A percentile compares a stretch with the other conserved stretches of the same genome.
phyloP scores from a whole-genome alignment of 2,329 filamentous ascomycete genomes.

The Periconia sp. region DNA sequence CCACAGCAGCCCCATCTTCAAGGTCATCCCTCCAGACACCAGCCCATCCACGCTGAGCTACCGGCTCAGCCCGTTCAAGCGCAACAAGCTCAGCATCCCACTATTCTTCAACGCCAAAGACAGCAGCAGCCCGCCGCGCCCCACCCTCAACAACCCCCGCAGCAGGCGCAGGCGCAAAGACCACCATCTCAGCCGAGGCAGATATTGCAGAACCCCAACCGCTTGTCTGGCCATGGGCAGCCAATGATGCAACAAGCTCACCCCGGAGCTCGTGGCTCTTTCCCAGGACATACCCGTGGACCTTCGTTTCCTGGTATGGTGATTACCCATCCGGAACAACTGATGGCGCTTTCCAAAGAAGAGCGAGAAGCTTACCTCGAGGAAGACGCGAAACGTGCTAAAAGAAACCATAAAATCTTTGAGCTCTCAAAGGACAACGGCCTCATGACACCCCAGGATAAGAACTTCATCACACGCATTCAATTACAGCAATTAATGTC shows the following conservation, averaged over 20 bases:
- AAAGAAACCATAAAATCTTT: conserved; percentile 98
- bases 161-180: conserved; percentile 44
- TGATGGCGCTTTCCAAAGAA: conserved; percentile 77
- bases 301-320: conserved; percentile 55
- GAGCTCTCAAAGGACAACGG: conserved; percentile 91
- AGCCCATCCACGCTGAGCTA: conserved; percentile 48
- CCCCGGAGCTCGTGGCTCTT: conserved; percentile 34
- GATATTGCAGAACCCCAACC: conserved; percentile 77
- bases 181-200: conserved; percentile 61
- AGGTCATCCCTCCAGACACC: conserved; percentile 42
- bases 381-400: conserved; percentile 91
- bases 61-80: conserved; percentile 39
- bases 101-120: conserved; percentile 40
- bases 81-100: conserved; percentile 18
- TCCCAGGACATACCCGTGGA: conserved; percentile 43
- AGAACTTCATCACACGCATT: conserved; percentile 98
- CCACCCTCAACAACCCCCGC: conserved; percentile 28
- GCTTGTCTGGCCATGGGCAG: conserved; percentile 52
- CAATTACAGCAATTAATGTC: conserved; percentile 95
- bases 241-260: conserved; percentile 35
- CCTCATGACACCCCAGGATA: conserved; percentile 97
- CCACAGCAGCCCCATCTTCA: conserved; percentile 43
- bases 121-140: conserved; percentile 22
- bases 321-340: conserved; percentile 70
- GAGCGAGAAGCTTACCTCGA: conserved; percentile 82